A percentile compares a stretch with the other conserved stretches of the same genome.
phyloP scores from a whole-genome alignment of 2,329 filamentous ascomycete species.

The Colletotrichum aenigma region DNA sequence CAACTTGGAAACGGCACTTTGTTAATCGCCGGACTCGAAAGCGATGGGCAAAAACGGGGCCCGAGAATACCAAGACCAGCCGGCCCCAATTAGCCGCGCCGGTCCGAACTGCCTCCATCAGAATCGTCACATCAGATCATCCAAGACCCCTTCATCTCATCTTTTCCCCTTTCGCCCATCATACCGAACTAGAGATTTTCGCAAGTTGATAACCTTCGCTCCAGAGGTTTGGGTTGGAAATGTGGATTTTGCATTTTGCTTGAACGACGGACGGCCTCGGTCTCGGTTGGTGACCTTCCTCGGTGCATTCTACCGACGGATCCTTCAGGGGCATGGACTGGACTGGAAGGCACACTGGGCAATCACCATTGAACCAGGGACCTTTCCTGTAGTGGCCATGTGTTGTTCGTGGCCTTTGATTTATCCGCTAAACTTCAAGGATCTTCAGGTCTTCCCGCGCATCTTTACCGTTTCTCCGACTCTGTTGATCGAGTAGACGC shows the following conservation, averaged over 20 bases:
- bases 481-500: background rate
- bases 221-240: background rate
- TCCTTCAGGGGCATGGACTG: background rate
- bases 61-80: background rate
- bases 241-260: background rate
- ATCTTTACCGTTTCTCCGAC: background rate
- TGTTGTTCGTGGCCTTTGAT: constrained; percentile 5
- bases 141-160: constrained; percentile 4
- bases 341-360: background rate
- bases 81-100: constrained; percentile 7
- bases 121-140: constrained; percentile 2
- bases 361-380: background rate
- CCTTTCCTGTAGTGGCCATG: background rate
- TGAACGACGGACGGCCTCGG: background rate
- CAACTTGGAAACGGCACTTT: background rate
- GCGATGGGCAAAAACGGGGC: background rate
- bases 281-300: background rate
- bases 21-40: background rate
- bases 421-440: background rate
- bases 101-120: constrained; percentile 5
- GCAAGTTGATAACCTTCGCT: background rate
- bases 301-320: background rate
- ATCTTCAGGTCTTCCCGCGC: background rate
- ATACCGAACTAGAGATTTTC: background rate
- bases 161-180: background rate